Percentiles rank a stretch among this genome's conserved stretches.
These are phyloP conservation scores for Limonomyces culmigenus DNA, from an alignment of 1,284 basidiomycete genomes.

Conservation along the genomic window DNA sequence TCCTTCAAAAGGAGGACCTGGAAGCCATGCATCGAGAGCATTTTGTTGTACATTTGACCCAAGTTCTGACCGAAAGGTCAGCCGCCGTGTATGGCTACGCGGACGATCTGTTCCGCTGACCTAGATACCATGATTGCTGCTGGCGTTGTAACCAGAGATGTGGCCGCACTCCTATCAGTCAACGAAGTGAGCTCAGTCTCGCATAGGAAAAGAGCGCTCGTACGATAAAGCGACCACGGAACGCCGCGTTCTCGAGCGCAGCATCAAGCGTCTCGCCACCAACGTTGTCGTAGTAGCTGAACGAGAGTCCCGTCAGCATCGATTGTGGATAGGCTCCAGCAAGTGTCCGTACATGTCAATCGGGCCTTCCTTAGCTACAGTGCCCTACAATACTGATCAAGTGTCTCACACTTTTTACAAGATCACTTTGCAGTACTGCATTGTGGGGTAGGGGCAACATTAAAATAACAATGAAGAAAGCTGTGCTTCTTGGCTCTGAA, in stretches of 20 bases:
- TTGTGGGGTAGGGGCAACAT: too few relatives aligned
- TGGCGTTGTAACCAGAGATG: slow-evolving; percentile 15
- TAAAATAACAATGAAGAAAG: too few relatives aligned
- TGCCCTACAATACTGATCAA: too few relatives aligned
- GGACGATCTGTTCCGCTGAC: slow-evolving; percentile 6
- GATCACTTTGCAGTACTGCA: too few relatives aligned
- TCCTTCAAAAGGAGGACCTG: slow-evolving; percentile 2
- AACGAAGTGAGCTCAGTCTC: background rate
- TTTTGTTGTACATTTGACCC: background rate
- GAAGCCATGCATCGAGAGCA: slow-evolving; percentile 6
- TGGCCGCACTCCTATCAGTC: slow-evolving; percentile 16
- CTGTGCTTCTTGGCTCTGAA: too few relatives aligned
- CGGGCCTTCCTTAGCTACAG: too few relatives aligned
- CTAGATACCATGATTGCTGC: slow-evolving; percentile 9
- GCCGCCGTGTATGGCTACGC: background rate
- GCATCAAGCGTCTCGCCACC: slow-evolving; percentile 52
- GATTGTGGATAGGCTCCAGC: too few relatives aligned
- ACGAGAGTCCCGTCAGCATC: too few relatives aligned
- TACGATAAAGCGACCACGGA: slow-evolving; percentile 35
- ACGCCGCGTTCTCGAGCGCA: slow-evolving; percentile 31
- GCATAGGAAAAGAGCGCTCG: slow-evolving; percentile 17
- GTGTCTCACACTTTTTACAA: too few relatives aligned
- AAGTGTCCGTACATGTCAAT: too few relatives aligned
- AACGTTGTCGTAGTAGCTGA: slow-evolving; percentile 36
- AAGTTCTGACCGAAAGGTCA: slow-evolving; percentile 1